Evolutionary conservation across 208 protist genomes (phyloP).

Genomic region (Trypanosoma melophagium): DNA sequence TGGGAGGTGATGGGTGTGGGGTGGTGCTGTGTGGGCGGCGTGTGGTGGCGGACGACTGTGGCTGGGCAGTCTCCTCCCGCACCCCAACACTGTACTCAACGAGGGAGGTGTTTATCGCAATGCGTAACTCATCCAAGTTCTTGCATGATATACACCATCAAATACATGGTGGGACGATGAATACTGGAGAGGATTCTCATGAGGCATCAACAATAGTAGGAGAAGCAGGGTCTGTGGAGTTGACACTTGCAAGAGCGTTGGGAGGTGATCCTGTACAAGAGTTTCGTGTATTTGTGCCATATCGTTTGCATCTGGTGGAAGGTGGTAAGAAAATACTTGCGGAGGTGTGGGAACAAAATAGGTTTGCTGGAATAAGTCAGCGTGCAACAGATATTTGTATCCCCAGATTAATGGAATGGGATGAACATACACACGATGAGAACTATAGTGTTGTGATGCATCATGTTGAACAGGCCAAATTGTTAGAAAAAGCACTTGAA

Average conservation of each 20-base stretch:
- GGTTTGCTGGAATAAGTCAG: conserved; percentile 64
- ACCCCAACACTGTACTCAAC: conserved; percentile 44
- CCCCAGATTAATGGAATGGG: conserved; percentile 71
- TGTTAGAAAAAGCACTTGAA: conserved; percentile 46
- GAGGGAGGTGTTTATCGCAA: conserved; percentile 76
- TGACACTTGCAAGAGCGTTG: conserved; percentile 65
- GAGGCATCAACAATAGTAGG: neutral
- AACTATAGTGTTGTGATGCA: conserved; percentile 45
- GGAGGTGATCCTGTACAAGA: conserved; percentile 51
- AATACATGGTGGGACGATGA: conserved; percentile 5
- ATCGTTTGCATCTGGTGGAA: conserved; percentile 27
- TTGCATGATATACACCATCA: conserved; percentile 65
- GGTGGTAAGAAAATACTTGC: neutral
- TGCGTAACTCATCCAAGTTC: conserved; percentile 83
- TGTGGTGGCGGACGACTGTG: conserved; percentile 76
- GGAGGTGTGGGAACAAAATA: conserved; percentile 21
- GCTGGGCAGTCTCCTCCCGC: conserved; percentile 74
- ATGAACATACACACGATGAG: conserved; percentile 52
- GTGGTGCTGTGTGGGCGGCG: conserved; percentile 80
- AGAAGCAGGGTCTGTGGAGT: conserved; percentile 30
- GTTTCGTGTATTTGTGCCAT: conserved; percentile 73
- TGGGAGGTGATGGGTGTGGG: conserved; percentile 39
- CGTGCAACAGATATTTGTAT: conserved; percentile 81
- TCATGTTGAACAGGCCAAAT: conserved; percentile 41
- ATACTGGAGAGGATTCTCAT: neutral